Evolutionary conservation across 805 yeast species (phyloP).

Genomic region (Zygoascus ofunaensis): DNA sequence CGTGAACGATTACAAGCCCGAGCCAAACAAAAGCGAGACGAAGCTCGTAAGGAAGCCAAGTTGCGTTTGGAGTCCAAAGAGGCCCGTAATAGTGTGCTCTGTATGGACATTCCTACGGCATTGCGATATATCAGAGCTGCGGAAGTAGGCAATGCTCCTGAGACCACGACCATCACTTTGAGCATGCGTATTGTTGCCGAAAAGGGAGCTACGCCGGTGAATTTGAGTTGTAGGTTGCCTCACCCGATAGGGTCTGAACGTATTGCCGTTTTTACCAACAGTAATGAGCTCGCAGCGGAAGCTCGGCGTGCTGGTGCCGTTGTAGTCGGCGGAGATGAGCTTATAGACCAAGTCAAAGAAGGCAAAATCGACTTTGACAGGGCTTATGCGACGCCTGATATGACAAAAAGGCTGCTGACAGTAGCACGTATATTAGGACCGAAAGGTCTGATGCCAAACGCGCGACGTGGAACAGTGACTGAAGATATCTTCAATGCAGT

Average conservation of each 20-base stretch:
- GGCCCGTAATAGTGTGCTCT: slow-evolving; percentile 47
- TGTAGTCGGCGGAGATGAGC: slow-evolving; percentile 62
- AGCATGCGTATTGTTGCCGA: slow-evolving; percentile 59
- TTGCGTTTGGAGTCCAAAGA: slow-evolving; percentile 32
- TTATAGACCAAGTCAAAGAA: slow-evolving; percentile 51
- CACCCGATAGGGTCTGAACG: slow-evolving; percentile 57
- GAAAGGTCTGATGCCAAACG: slow-evolving; percentile 77
- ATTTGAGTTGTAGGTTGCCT: slow-evolving; percentile 66
- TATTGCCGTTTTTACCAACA: slow-evolving; percentile 59
- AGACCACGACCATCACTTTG: slow-evolving; percentile 61
- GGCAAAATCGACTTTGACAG: slow-evolving; percentile 55
- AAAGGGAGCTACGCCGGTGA: slow-evolving; percentile 65
- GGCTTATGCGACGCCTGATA: slow-evolving; percentile 79
- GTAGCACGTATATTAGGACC: slow-evolving; percentile 84
- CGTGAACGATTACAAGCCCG: slow-evolving; percentile 25
- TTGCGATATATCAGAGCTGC: slow-evolving; percentile 75
- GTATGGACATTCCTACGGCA: slow-evolving; percentile 65
- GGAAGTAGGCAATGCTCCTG: slow-evolving; percentile 74
- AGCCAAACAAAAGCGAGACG: slow-evolving; percentile 18
- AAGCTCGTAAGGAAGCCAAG: slow-evolving; percentile 22
- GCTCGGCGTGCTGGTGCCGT: slow-evolving; percentile 54
- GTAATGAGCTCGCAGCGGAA: slow-evolving; percentile 41
- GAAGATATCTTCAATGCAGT: slow-evolving; percentile 52
- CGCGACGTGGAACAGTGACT: slow-evolving; percentile 77
- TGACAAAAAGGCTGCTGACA: slow-evolving; percentile 48